Percentiles rank a stretch among this genome's conserved stretches.
Conservation (phyloP, 2,329 filamentous ascomycete species). For the Curvularia eragrostidis region DNA sequence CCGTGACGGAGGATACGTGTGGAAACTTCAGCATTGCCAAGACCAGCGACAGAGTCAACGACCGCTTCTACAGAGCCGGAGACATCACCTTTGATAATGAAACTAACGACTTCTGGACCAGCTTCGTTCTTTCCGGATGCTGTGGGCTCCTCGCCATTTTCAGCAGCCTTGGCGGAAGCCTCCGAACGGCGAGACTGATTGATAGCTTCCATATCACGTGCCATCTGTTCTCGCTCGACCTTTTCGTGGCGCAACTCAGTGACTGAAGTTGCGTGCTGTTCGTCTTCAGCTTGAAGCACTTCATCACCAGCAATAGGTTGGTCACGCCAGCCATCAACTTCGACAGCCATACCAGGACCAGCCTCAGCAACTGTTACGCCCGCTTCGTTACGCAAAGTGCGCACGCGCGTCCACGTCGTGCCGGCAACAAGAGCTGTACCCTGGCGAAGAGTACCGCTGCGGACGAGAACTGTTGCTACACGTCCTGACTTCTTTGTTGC, state of each 20-base stretch:
- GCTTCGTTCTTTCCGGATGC: slow-evolving; percentile 52
- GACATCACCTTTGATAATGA: slow-evolving; percentile 92
- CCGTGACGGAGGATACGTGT: slow-evolving; percentile 77
- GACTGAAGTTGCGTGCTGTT: slow-evolving; percentile 79
- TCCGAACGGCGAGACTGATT: slow-evolving; percentile 67
- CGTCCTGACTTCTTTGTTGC: slow-evolving; percentile 85
- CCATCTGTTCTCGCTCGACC: slow-evolving; percentile 69
- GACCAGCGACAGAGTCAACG: slow-evolving; percentile 73
- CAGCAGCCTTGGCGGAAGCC: slow-evolving; percentile 44
- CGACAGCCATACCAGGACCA: slow-evolving; percentile 85
- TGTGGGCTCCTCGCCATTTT: slow-evolving; percentile 26
- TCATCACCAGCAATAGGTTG: slow-evolving; percentile 86
- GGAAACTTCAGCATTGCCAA: slow-evolving; percentile 85
- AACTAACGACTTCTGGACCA: slow-evolving; percentile 69
- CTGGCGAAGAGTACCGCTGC: slow-evolving; percentile 79
- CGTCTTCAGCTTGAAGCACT: slow-evolving; percentile 80
- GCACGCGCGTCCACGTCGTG: slow-evolving; percentile 85
- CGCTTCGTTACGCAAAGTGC: slow-evolving; percentile 82
- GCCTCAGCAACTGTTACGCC: slow-evolving; percentile 75
- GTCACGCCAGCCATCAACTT: slow-evolving; percentile 93
- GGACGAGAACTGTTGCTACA: slow-evolving; percentile 86
- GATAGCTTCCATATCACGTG: slow-evolving; percentile 76
- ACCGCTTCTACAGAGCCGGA: slow-evolving; percentile 94
- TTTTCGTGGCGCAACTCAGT: slow-evolving; percentile 77
- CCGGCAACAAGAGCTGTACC: slow-evolving; percentile 90